phyloP scores from a whole-genome alignment of 805 yeast species.

The Metschnikowia rubicola region DNA sequence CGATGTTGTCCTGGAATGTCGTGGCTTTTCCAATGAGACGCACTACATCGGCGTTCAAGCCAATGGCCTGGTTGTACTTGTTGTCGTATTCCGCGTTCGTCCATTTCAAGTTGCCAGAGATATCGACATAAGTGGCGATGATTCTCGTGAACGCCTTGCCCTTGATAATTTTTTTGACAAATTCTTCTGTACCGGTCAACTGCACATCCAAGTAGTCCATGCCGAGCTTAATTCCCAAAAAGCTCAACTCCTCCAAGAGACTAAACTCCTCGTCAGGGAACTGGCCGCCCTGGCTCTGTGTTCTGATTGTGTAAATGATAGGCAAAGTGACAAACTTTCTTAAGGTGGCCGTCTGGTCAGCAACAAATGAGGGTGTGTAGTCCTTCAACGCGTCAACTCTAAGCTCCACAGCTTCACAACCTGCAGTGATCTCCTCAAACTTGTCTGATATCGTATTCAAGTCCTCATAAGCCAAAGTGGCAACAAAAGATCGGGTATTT shows the following conservation, averaged over 20 bases:
- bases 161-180: slow-evolving; percentile 50
- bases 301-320: slow-evolving; percentile 76
- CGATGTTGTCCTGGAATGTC: slow-evolving; percentile 61
- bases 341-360: slow-evolving; percentile 67
- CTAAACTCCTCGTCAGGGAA: slow-evolving; percentile 60
- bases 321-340: slow-evolving; percentile 68
- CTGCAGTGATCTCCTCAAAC: slow-evolving; percentile 55
- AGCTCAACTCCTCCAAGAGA: slow-evolving; percentile 47
- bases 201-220: slow-evolving; percentile 81
- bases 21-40: slow-evolving; percentile 82
- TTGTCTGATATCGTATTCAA: slow-evolving; percentile 42
- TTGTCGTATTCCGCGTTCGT: slow-evolving; percentile 67
- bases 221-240: slow-evolving; percentile 70
- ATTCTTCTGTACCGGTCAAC: slow-evolving; percentile 57
- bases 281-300: slow-evolving; percentile 75
- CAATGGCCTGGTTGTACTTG: slow-evolving; percentile 63
- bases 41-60: slow-evolving; percentile 65
- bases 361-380: slow-evolving; percentile 52
- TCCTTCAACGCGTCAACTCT: slow-evolving; percentile 68
- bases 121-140: slow-evolving; percentile 83
- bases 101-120: slow-evolving; percentile 63
- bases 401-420: slow-evolving; percentile 79
- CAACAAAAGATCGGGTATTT: slow-evolving; percentile 56
- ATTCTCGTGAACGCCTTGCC: slow-evolving; percentile 61
- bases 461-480: slow-evolving; percentile 69